These are phyloP conservation scores for Venturia nashicola DNA, from an alignment of 2,329 filamentous ascomycete genomes.

Conservation along the genomic window DNA sequence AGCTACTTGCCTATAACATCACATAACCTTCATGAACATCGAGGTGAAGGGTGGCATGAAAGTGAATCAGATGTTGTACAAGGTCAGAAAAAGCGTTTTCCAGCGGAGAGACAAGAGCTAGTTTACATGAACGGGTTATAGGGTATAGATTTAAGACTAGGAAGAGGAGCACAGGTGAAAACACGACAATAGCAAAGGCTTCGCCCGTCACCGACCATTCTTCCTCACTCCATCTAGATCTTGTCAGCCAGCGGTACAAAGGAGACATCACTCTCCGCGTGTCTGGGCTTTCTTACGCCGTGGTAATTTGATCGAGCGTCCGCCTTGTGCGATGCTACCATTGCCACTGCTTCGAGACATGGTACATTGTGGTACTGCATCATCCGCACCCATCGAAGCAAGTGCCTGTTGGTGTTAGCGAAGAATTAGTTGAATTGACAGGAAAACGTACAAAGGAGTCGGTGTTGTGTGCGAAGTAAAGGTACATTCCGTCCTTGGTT, in stretches of 20 bases:
- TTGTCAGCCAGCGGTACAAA: background rate
- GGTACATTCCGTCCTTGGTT: constrained; percentile 58
- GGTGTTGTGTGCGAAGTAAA: constrained; percentile 95
- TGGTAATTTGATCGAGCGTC: background rate
- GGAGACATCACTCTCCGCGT: background rate
- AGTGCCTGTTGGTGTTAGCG: constrained; percentile 42
- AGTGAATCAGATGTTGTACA: background rate
- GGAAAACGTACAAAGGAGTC: constrained; percentile 46
- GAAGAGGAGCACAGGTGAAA: background rate
- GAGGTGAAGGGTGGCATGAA: background rate
- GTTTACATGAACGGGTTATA: background rate
- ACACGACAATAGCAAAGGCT: background rate
- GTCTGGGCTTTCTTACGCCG: background rate
- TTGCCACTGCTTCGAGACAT: constrained; percentile 65
- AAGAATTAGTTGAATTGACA: background rate
- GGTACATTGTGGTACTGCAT: constrained; percentile 62
- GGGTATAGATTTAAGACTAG: background rate
- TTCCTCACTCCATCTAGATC: background rate
- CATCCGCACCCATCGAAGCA: constrained; percentile 74
- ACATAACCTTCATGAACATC: background rate
- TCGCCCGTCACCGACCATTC: background rate
- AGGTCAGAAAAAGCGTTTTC: background rate
- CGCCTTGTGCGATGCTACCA: constrained; percentile 40
- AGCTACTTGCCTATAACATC: background rate
- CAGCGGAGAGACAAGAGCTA: background rate